Base-by-base conservation (phyloP, 148 eudicot species). In the Polygonum maritimum region DNA sequence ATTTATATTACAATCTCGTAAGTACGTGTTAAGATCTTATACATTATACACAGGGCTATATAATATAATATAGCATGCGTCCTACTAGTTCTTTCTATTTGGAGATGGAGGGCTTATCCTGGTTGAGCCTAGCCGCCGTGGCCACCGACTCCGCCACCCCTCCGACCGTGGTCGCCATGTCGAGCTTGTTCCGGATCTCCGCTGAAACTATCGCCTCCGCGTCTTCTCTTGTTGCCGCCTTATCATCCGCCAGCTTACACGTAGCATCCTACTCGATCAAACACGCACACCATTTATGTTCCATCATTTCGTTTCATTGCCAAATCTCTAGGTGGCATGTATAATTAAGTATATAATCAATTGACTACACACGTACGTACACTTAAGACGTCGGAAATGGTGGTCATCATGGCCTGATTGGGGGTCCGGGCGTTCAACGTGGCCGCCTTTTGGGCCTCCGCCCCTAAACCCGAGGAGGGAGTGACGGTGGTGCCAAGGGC, bases 81-180 rank as follows among this genome's bases (percentile, higher is more conserved):
- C 47, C 47, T 10, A 44, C 19, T 54, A 3, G 7, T 55, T 10
- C 15, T 49, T 22, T 57, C 33, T 33, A 63, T 39, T 63, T 14
- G 40, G 69, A 33, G 55, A 14, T 49, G 33, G 33, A 3, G 69
- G 39, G 38, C 21, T 41, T 71, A 71, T 40, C 48, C 77, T 77
- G 84, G 81, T 76, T 90, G 78, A 78, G 80, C 74, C 31, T 80
- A 80, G 82, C 87, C 15, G 97, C 91, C 0, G 90, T 81, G 6
- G 86, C 86, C 19, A 91, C 60, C 0, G 89, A 78, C 38, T 88
- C 88, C 0, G 97, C 90, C 4, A 91, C 90, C 2, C 93, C 93
- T 0, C 93, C 93, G 0, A 88, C 89, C 7, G 83, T 74, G 5
- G 74, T 39, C 1, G 16, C 33, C 74, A 71, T 40, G 21, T 40